phyloP scores from a whole-genome alignment of 495 filamentous ascomycete species.

The Penicillium malachiteum region DNA sequence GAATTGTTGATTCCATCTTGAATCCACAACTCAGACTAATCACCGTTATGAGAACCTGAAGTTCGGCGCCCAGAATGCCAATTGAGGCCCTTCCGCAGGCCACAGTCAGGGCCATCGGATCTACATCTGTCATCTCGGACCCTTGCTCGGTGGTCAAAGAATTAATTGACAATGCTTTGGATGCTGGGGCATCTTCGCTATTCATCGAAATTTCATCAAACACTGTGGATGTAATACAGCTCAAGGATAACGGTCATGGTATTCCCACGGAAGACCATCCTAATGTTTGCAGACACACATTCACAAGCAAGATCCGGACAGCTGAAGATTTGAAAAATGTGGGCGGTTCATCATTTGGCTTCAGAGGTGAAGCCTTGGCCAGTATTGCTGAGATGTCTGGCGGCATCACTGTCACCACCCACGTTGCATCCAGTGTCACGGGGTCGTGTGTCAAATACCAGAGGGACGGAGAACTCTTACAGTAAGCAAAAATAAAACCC shows the following conservation, averaged over 20 bases:
- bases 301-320: conserved; percentile 82
- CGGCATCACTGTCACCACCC: conserved; percentile 65
- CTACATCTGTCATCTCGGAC: conserved; percentile 69
- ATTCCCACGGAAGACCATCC: conserved; percentile 71
- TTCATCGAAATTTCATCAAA: conserved; percentile 73
- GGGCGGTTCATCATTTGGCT: conserved; percentile 73
- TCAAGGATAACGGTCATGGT: conserved; percentile 87
- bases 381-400: conserved; percentile 70
- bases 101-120: conserved; percentile 67
- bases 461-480: conserved; percentile 49
- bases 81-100: conserved; percentile 66
- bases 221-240: conserved; percentile 77
- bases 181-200: conserved; percentile 73
- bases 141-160: conserved; percentile 81
- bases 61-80: conserved; percentile 44
- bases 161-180: conserved; percentile 86
- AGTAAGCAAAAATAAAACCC: conserved; percentile 24
- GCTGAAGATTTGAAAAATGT: conserved; percentile 67
- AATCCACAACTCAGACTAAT: neutral
- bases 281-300: conserved; percentile 64
- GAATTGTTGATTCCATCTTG: neutral
- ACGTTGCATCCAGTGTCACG: conserved; percentile 66
- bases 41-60: conserved; percentile 14
- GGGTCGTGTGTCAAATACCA: conserved; percentile 54
- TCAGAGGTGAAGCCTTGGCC: conserved; percentile 84